Percentiles rank a stretch among this genome's conserved stretches.
Conservation (phyloP, 129 eudicot genomes). For the Deinandra increscens region DNA sequence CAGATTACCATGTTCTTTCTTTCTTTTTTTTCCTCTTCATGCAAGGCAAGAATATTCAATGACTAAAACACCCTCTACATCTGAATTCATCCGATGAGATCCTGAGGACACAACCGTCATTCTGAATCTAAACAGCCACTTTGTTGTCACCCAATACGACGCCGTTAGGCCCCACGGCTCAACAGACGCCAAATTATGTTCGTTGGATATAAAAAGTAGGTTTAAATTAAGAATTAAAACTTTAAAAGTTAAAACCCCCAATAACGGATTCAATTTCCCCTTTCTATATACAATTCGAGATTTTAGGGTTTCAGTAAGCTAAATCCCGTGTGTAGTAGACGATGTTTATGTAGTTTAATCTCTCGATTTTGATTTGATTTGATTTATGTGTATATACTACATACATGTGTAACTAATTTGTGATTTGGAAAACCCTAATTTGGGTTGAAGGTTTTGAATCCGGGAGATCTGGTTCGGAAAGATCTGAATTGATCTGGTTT, state of each 20-base stretch:
- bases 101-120: constrained; percentile 31
- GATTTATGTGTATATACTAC: constrained; percentile 12
- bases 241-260: constrained; percentile 38
- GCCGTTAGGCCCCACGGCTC: constrained; percentile 24
- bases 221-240: too few species aligned
- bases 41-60: too few species aligned
- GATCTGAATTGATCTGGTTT: constrained; percentile 20
- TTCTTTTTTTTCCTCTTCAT: too few species aligned
- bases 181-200: constrained; percentile 36
- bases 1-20: too few species aligned
- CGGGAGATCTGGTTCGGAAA: constrained; percentile 23
- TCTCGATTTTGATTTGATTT: constrained; percentile 1
- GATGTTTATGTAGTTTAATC: constrained; percentile 19
- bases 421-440: constrained; percentile 36
- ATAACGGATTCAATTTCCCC: constrained; percentile 41
- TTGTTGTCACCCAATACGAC: constrained; percentile 8
- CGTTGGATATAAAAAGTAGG: constrained; percentile 40
- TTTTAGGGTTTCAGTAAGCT: constrained; percentile 25
- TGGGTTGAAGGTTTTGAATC: constrained; percentile 23
- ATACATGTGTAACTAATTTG: constrained; percentile 14
- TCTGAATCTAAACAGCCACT: not conserved
- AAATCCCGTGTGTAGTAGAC: constrained; percentile 18
- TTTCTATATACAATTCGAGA: constrained; percentile 15
- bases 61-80: constrained; percentile 26
- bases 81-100: not conserved